phyloP scores from a whole-genome alignment of 495 filamentous ascomycete species.

The Annulohypoxylon bovei region DNA sequence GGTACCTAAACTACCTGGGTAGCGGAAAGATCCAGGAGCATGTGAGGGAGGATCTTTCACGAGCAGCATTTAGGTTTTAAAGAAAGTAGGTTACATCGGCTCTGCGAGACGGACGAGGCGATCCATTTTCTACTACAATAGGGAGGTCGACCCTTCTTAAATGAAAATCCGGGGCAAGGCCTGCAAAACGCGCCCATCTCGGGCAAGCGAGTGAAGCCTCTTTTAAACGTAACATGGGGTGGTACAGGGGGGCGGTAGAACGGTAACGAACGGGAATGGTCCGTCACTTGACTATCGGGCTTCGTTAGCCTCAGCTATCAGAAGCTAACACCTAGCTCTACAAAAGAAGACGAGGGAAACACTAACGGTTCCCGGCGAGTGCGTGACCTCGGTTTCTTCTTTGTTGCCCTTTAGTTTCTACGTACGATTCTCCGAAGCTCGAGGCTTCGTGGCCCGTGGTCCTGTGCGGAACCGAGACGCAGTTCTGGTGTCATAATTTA shows the following conservation, averaged over 20 bases:
- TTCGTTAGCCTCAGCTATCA: conserved; percentile 11
- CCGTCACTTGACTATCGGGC: conserved; percentile 38
- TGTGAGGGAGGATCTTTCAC: conserved; percentile 16
- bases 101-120: conserved; percentile 24
- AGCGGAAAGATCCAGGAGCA: background rate
- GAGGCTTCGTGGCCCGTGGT: conserved; percentile 25
- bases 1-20: background rate
- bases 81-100: conserved; percentile 32
- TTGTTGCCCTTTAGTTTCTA: conserved; percentile 30
- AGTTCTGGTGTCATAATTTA: conserved; percentile 37
- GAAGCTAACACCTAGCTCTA: background rate
- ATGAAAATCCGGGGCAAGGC: conserved; percentile 34
- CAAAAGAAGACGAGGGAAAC: conserved; percentile 8
- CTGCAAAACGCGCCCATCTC: conserved; percentile 31
- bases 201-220: conserved; percentile 34
- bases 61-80: conserved; percentile 25
- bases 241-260: conserved; percentile 24
- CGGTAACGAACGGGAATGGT: conserved; percentile 37
- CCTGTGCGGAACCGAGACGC: conserved; percentile 15
- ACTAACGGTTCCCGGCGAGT: conserved; percentile 33
- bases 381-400: conserved; percentile 33
- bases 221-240: conserved; percentile 32
- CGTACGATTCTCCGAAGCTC: background rate
- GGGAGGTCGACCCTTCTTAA: conserved; percentile 34
- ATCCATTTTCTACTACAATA: conserved; percentile 22